A percentile compares a stretch with the other conserved stretches of the same genome.
phyloP scores from a whole-genome alignment of 2,329 filamentous ascomycete genomes.

The Aspergillus nomiae region DNA sequence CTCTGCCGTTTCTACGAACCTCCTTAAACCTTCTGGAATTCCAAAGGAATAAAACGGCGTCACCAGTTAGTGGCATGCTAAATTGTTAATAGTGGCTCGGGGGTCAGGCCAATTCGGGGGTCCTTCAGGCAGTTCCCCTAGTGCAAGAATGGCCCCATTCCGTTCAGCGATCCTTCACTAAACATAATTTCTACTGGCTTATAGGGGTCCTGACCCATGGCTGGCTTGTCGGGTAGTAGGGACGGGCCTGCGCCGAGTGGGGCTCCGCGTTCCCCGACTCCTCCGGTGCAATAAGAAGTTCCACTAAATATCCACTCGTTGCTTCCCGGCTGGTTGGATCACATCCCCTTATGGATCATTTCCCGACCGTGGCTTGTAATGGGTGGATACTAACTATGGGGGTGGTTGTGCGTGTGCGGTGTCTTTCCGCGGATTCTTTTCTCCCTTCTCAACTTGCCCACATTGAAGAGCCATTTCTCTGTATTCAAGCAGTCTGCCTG shows the following conservation, averaged over 20 bases:
- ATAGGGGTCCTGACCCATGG: slow-evolving; percentile 6
- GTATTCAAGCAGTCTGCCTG: neutral
- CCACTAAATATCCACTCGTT: slow-evolving; percentile 15
- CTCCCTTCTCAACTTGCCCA: neutral
- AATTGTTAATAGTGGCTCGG: slow-evolving; percentile 5
- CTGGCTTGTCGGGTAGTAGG: slow-evolving; percentile 19
- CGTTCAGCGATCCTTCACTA: neutral
- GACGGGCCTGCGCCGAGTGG: slow-evolving; percentile 27
- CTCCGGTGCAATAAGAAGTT: slow-evolving; percentile 16
- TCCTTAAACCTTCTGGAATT: slow-evolving; percentile 27
- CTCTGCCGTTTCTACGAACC: slow-evolving; percentile 10
- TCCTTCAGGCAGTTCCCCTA: neutral
- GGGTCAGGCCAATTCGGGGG: neutral
- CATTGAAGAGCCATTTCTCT: neutral
- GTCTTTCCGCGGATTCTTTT: neutral
- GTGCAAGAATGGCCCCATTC: slow-evolving; percentile 4
- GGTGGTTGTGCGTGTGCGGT: neutral
- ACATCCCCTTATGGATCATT: slow-evolving; percentile 7
- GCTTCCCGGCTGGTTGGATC: slow-evolving; percentile 18
- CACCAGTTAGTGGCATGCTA: slow-evolving; percentile 11
- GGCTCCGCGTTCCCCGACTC: slow-evolving; percentile 28
- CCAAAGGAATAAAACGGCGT: slow-evolving; percentile 17
- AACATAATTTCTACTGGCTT: slow-evolving; percentile 6
- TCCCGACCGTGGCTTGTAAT: neutral
- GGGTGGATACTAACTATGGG: neutral